A percentile compares a stretch with the other conserved stretches of the same genome.
phyloP scores from a whole-genome alignment of 2,329 filamentous ascomycete genomes.

The Fusarium lateritium region DNA sequence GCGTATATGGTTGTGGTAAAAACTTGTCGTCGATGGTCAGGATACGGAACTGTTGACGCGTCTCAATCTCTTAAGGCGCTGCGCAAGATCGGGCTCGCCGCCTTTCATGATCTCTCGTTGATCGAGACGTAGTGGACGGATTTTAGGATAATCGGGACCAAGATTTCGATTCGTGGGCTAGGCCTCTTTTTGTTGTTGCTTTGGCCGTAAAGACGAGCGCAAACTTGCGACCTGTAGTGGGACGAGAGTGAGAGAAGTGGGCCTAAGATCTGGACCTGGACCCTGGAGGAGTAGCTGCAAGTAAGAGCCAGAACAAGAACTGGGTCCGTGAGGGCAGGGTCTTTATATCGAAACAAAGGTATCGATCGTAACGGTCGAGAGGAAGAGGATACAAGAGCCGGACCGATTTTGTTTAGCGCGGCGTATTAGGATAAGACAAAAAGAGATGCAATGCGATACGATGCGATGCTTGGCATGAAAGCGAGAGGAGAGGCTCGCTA shows the following conservation, averaged over 20 bases:
- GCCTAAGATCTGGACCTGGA: conserved; percentile 46
- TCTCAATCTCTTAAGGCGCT: conserved; percentile 49
- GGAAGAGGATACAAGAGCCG: conserved; percentile 33
- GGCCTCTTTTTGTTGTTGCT: conserved; percentile 39
- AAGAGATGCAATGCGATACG: conserved; percentile 4
- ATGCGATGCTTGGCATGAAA: conserved; percentile 16
- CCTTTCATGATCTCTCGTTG: conserved; percentile 50
- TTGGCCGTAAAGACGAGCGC: conserved; percentile 39
- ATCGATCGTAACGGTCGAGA: conserved; percentile 30
- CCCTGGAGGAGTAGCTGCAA: conserved; percentile 35
- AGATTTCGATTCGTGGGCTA: conserved; percentile 33
- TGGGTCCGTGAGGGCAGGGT: conserved; percentile 17
- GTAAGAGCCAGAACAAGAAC: conserved; percentile 12
- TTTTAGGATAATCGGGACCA: conserved; percentile 4
- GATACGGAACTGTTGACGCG: conserved; percentile 46
- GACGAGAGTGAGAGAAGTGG: conserved; percentile 43
- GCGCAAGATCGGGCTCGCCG: conserved; percentile 42
- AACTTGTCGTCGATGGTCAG: conserved; percentile 33
- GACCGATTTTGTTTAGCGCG: conserved; percentile 41
- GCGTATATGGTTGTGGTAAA: not conserved
- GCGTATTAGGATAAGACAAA: conserved; percentile 13
- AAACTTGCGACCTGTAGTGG: conserved; percentile 46
- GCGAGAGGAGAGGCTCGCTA: not conserved
- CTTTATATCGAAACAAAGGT: conserved; percentile 22
- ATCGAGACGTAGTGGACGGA: conserved; percentile 33